phyloP scores from a whole-genome alignment of 2,329 filamentous ascomycete species.

The Fusarium protoensiforme region DNA sequence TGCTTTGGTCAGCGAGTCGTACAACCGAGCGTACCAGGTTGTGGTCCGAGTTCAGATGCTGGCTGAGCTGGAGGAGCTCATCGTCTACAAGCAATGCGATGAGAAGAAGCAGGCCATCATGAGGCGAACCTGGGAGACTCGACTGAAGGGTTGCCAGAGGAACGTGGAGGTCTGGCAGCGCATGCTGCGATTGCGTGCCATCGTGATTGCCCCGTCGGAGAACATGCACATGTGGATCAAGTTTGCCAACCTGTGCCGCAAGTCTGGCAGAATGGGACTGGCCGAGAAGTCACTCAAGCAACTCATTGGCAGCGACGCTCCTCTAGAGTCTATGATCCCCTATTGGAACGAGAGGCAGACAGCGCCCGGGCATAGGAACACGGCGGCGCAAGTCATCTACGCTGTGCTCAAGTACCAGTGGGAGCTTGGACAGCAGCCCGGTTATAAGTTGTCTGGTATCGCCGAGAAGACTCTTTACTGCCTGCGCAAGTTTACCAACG shows the following conservation, averaged over 20 bases:
- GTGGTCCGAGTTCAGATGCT: constrained; percentile 99
- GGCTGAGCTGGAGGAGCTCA: constrained; percentile 97
- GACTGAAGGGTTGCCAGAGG: constrained; percentile 92
- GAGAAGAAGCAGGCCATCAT: constrained; percentile 89
- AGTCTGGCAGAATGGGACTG: constrained; percentile 92
- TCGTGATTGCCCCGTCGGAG: constrained; percentile 91
- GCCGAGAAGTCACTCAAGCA: constrained; percentile 95
- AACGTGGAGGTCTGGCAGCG: constrained; percentile 99
- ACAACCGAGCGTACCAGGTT: constrained; percentile 97
- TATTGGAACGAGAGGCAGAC: constrained; percentile 60
- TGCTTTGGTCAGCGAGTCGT: constrained; percentile 96
- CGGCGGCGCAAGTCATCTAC: constrained; percentile 85
- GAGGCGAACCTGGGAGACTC: constrained; percentile 94
- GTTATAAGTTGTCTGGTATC: constrained; percentile 54
- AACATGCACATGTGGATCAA: constrained; percentile 99
- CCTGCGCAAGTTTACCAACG: constrained; percentile 69
- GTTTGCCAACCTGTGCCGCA: constrained; percentile 97
- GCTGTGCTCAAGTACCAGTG: constrained; percentile 98
- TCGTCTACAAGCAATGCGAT: constrained; percentile 96
- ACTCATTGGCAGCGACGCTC: constrained; percentile 79
- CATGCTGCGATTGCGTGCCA: constrained; percentile 92
- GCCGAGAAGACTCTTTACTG: constrained; percentile 68
- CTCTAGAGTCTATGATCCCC: constrained; percentile 70
- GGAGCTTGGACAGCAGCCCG: constrained; percentile 78
- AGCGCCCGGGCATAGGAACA: constrained; percentile 53